These are phyloP conservation scores for Paraphoma chrysanthemicola DNA, from an alignment of 2,329 filamentous ascomycete genomes.

Conservation along the genomic window DNA sequence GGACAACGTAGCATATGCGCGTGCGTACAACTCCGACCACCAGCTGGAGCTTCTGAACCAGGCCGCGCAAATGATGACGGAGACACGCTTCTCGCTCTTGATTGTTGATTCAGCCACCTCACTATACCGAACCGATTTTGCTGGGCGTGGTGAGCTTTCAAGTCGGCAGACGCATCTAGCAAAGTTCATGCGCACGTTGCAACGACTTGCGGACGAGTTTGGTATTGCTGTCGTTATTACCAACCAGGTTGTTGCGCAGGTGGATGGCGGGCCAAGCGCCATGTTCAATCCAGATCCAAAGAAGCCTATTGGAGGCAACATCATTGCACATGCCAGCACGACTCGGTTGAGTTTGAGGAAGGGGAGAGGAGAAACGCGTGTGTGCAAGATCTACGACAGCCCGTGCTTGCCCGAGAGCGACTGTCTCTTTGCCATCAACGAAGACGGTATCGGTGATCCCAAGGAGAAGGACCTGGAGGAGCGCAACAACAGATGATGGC, in stretches of 20 bases:
- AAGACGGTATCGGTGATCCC: constrained; percentile 95
- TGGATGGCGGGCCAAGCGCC: constrained; percentile 91
- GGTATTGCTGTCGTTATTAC: constrained; percentile 98
- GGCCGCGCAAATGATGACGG: constrained; percentile 98
- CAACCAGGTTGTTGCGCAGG: constrained; percentile 97
- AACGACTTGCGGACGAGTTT: constrained; percentile 79
- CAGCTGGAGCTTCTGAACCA: constrained; percentile 94
- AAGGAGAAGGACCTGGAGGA: constrained; percentile 95
- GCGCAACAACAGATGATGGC: constrained; percentile 27
- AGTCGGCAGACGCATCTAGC: constrained; percentile 87
- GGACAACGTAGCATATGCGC: constrained; percentile 97
- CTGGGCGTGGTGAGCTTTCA: constrained; percentile 95
- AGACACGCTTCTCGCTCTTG: constrained; percentile 94
- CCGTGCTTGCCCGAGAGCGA: constrained; percentile 96
- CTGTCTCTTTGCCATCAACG: constrained; percentile 94
- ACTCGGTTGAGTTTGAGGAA: constrained; percentile 95
- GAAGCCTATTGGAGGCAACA: constrained; percentile 98
- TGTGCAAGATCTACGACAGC: constrained; percentile 99
- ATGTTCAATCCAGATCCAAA: constrained; percentile 99
- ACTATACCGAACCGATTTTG: constrained; percentile 94
- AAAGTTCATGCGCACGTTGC: constrained; percentile 86
- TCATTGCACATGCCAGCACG: constrained; percentile 96
- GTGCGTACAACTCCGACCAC: constrained; percentile 98
- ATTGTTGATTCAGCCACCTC: constrained; percentile 96
- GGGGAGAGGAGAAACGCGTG: constrained; percentile 90